Evolutionary conservation across 306 rosid species (phyloP).

Genomic region (Cicer arietinum): DNA sequence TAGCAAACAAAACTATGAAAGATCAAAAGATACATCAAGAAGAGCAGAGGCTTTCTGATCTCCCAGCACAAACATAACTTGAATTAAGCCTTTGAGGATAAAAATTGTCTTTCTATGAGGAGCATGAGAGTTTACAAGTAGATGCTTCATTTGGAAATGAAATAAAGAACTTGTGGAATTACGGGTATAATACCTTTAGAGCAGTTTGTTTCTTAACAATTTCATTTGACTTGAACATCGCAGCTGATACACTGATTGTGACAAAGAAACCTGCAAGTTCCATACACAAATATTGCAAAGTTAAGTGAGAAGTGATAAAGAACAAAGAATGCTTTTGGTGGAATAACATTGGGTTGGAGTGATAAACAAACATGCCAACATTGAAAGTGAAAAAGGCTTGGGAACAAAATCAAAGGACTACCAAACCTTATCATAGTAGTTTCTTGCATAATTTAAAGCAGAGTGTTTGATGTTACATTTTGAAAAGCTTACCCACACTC

Average conservation of each 20-base stretch:
- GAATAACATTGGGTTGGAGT: not conserved
- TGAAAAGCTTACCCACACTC: too few species aligned
- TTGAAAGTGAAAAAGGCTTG: too few species aligned
- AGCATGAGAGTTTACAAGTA: not conserved
- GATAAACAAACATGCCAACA: not conserved
- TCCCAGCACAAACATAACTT: constrained; percentile 64
- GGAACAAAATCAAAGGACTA: too few species aligned
- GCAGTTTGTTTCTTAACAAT: constrained; percentile 88
- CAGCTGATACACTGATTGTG: constrained; percentile 80
- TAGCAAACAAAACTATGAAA: not conserved
- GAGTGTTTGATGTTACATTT: too few species aligned
- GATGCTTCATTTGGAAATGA: constrained; percentile 24
- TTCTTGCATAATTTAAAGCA: too few species aligned
- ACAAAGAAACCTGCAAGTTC: constrained; percentile 80
- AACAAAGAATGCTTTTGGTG: not conserved
- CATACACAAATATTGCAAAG: constrained; percentile 35
- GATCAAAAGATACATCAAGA: constrained; percentile 46
- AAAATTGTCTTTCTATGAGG: not conserved
- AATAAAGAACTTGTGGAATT: not conserved
- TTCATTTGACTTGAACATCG: constrained; percentile 89
- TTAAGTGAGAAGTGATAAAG: not conserved
- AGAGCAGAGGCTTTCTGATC: constrained; percentile 74
- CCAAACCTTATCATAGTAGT: too few species aligned
- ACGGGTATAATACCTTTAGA: constrained; percentile 66
- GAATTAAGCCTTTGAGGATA: constrained; percentile 36